phyloP scores from a whole-genome alignment of 345 rosid species.

The Melaleuca alternifolia region DNA sequence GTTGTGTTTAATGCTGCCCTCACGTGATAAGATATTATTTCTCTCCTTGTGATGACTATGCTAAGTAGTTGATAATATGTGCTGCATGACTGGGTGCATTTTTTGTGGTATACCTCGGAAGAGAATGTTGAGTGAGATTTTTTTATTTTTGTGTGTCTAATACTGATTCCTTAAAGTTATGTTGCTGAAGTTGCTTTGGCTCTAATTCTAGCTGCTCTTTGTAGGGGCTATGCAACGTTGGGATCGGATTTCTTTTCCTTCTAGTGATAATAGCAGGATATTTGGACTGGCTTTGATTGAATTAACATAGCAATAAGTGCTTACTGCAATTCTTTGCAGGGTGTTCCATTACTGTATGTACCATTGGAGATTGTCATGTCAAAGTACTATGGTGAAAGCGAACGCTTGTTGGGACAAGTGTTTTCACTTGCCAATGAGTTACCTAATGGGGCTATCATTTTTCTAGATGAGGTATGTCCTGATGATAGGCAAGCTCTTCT shows the following conservation, averaged over 20 bases:
- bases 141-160: neutral
- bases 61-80: neutral
- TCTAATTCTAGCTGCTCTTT: neutral
- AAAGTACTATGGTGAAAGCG: slow-evolving; percentile 92
- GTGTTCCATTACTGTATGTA: slow-evolving; percentile 77
- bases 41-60: neutral
- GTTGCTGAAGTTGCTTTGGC: neutral
- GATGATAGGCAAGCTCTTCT: neutral
- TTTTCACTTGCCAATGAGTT: slow-evolving; percentile 85
- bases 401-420: slow-evolving; percentile 70
- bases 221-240: neutral
- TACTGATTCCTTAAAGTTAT: neutral
- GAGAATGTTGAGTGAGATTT: neutral
- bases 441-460: slow-evolving; percentile 71
- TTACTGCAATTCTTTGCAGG: slow-evolving; percentile 23
- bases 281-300: neutral
- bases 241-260: neutral
- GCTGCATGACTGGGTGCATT: neutral
- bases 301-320: neutral
- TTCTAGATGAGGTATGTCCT: slow-evolving; percentile 78
- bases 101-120: neutral
- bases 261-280: neutral
- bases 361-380: slow-evolving; percentile 87
- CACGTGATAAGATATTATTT: neutral
- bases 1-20: neutral